Evolutionary conservation across 1,284 basidiomycete genomes (phyloP).

Genomic region (Ceratobasidium sp.): DNA sequence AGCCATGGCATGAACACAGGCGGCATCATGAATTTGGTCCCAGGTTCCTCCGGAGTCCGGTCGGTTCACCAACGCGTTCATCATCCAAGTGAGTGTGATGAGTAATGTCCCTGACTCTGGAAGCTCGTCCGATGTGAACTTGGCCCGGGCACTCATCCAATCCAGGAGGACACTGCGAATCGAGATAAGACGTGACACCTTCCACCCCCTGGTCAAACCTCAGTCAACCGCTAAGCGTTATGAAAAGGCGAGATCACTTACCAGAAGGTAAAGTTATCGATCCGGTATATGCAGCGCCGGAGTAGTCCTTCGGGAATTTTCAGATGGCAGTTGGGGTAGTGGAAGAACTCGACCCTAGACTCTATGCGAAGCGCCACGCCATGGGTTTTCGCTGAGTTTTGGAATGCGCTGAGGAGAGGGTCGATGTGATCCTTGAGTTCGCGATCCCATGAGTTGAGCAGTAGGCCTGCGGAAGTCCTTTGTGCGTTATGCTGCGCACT

Average conservation of each 20-base stretch:
- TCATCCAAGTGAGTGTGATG: constrained; percentile 9
- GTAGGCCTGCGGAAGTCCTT: not conserved
- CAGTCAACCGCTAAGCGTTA: no score
- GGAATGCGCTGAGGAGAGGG: not conserved
- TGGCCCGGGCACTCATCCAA: not conserved
- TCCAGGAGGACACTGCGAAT: not conserved
- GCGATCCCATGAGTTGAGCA: not conserved
- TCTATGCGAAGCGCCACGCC: not conserved
- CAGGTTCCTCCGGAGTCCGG: not conserved
- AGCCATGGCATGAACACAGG: no score
- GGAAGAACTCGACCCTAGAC: not conserved
- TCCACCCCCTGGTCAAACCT: constrained; percentile 28
- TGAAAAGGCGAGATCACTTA: not conserved
- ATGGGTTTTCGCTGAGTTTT: not conserved
- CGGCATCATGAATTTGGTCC: constrained; percentile 8
- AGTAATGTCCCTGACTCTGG: not conserved
- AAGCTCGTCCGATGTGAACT: not conserved
- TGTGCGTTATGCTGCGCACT: not conserved
- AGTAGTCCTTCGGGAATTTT: not conserved
- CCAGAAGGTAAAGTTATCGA: not conserved
- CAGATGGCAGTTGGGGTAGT: not conserved
- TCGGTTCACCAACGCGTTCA: constrained; percentile 11
- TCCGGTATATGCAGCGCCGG: not conserved
- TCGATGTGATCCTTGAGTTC: not conserved
- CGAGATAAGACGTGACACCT: not conserved